Conservation (phyloP, 2,329 filamentous ascomycete genomes). For the Claviceps pusilla region DNA sequence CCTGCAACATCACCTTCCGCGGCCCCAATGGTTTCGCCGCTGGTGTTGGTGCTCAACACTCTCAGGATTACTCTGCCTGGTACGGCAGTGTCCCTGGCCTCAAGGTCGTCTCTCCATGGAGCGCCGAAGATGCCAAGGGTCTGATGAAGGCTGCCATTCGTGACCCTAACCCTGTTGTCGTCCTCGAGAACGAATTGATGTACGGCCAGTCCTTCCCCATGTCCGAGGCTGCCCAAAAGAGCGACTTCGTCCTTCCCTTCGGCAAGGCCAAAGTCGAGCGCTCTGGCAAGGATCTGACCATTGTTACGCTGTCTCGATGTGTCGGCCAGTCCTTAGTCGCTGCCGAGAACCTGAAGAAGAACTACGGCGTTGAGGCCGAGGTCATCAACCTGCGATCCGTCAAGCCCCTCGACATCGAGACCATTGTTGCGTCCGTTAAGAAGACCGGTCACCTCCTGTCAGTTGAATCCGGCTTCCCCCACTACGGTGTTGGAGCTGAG, state of each 20-base stretch:
- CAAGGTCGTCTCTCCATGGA: conserved; percentile 95
- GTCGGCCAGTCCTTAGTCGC: conserved; percentile 83
- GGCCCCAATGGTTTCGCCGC: conserved; percentile 95
- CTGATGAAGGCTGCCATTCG: conserved; percentile 94
- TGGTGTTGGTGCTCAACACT: conserved; percentile 94
- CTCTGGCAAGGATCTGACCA: conserved; percentile 85
- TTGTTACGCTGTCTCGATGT: conserved; percentile 86
- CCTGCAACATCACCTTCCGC: conserved; percentile 99
- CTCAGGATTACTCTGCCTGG: conserved; percentile 97
- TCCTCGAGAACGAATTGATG: conserved; percentile 77
- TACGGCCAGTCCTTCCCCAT: conserved; percentile 94
- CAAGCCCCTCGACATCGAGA: conserved; percentile 90
- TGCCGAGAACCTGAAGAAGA: conserved; percentile 83
- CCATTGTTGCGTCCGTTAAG: conserved; percentile 94
- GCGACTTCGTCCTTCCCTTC: conserved; percentile 92
- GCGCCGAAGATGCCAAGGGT: conserved; percentile 94
- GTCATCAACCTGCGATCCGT: conserved; percentile 96
- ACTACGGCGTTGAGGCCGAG: conserved; percentile 89
- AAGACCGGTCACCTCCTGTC: conserved; percentile 87
- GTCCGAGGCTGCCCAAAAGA: conserved; percentile 89
- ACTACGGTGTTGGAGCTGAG: conserved; percentile 83
- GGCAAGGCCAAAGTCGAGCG: conserved; percentile 99
- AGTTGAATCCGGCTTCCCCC: conserved; percentile 92
- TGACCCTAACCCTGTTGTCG: conserved; percentile 91
- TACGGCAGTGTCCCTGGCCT: conserved; percentile 95